phyloP scores from a whole-genome alignment of 257 asterid genomes.

The Nicotiana noctiflora region DNA sequence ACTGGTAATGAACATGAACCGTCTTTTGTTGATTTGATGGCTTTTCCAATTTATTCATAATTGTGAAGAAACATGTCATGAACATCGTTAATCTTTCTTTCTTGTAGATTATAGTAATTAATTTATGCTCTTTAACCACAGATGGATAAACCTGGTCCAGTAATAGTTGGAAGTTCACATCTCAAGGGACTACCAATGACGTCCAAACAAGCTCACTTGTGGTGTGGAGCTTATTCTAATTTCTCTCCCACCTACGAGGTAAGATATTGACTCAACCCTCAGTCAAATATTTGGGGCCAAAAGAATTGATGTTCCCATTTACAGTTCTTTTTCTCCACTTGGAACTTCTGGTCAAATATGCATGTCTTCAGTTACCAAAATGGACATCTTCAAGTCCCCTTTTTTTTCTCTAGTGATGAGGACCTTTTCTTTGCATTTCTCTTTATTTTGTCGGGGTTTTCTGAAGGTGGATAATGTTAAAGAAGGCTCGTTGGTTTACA shows the following conservation, averaged over 20 bases:
- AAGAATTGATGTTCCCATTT: background rate
- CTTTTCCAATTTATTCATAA: background rate
- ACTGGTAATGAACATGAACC: background rate
- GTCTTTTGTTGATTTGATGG: background rate
- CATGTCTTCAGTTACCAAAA: background rate
- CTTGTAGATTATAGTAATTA: background rate
- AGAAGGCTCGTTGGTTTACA: background rate
- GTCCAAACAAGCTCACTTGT: constrained; percentile 24
- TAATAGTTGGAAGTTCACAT: constrained; percentile 18
- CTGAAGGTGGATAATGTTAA: background rate
- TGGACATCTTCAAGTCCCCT: background rate
- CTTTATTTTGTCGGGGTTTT: background rate
- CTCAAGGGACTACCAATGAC: constrained; percentile 26
- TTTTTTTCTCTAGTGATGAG: background rate
- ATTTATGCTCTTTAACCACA: background rate
- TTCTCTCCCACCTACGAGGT: constrained; percentile 26
- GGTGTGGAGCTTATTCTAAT: constrained; percentile 24
- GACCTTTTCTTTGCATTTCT: background rate
- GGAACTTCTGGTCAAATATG: background rate
- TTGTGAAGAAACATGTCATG: background rate
- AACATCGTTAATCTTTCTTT: background rate
- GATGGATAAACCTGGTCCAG: constrained; percentile 22
- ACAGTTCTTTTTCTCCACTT: background rate
- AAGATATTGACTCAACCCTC: background rate
- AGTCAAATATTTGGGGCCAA: background rate